Conservation (phyloP, 352 stramenopile species). For the Phytopythium aichiense region DNA sequence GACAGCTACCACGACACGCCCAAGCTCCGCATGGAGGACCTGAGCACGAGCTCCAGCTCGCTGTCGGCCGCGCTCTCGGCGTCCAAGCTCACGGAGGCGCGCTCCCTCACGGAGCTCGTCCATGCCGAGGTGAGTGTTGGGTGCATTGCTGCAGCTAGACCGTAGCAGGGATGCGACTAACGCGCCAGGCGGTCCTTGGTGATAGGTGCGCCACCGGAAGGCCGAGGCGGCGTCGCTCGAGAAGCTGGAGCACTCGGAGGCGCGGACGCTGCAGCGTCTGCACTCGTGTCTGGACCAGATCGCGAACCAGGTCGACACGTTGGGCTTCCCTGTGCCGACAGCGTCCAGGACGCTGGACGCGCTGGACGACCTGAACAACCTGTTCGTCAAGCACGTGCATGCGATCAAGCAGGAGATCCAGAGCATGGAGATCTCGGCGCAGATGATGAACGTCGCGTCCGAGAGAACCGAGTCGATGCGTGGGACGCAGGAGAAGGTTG, state of each 20-base stretch:
- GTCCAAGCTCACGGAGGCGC: constrained; percentile 22
- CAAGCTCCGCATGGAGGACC: constrained; percentile 5
- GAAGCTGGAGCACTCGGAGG: constrained; percentile 30
- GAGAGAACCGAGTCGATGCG: constrained; percentile 18
- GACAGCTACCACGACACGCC: background rate
- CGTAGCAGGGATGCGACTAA: background rate
- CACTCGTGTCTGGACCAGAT: constrained; percentile 40
- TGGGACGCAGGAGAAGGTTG: constrained; percentile 8
- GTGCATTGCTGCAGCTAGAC: background rate
- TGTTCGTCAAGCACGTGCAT: constrained; percentile 47
- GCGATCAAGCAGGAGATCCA: constrained; percentile 62
- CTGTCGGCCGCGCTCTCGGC: constrained; percentile 7
- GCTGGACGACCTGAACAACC: constrained; percentile 51
- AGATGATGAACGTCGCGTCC: constrained; percentile 52
- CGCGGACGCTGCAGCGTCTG: constrained; percentile 31
- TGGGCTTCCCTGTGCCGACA: constrained; percentile 45
- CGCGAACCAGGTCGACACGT: constrained; percentile 31
- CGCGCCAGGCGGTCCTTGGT: background rate
- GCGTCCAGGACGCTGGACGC: constrained; percentile 38
- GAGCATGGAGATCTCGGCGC: constrained; percentile 55
- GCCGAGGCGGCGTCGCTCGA: constrained; percentile 21
- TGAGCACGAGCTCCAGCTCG: constrained; percentile 15
- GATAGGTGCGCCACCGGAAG: constrained; percentile 31
- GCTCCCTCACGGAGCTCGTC: constrained; percentile 39
- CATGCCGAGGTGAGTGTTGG: constrained; percentile 21